A percentile compares a stretch with the other conserved stretches of the same genome.
phyloP scores from a whole-genome alignment of 805 yeast genomes.

The Saccharomycopsis sp. region DNA sequence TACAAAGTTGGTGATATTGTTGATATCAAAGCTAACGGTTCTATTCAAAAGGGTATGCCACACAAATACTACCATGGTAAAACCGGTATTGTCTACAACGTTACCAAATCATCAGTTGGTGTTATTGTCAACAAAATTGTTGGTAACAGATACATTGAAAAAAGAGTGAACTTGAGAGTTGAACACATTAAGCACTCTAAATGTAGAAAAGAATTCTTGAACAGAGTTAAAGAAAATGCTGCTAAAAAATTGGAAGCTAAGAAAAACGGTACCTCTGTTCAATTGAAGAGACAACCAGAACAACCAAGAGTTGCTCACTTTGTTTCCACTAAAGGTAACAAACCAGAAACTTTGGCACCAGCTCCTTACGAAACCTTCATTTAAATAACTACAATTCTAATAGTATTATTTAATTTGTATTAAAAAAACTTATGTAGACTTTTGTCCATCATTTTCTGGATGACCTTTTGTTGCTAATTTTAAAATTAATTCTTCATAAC shows the following conservation, averaged over 20 bases:
- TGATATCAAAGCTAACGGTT: slow-evolving; percentile 98
- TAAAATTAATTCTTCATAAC: slow-evolving; percentile 66
- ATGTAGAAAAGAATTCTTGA: slow-evolving; percentile 98
- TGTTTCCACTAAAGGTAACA: slow-evolving; percentile 73
- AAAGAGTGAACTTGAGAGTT: slow-evolving; percentile 96
- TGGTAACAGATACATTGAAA: slow-evolving; percentile 98
- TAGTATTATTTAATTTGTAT: too few species aligned
- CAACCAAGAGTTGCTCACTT: slow-evolving; percentile 92
- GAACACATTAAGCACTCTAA: slow-evolving; percentile 99
- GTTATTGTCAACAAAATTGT: slow-evolving; percentile 97
- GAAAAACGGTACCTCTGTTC: slow-evolving; percentile 83
- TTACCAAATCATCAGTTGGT: slow-evolving; percentile 98
- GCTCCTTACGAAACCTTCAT: slow-evolving; percentile 99
- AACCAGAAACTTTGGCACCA: slow-evolving; percentile 97
- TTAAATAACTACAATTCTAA: slow-evolving; percentile 37
- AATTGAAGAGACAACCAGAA: slow-evolving; percentile 97
- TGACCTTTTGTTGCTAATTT: slow-evolving; percentile 73
- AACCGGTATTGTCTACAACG: slow-evolving; percentile 98
- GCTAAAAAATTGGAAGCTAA: slow-evolving; percentile 90
- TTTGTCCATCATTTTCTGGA: slow-evolving; percentile 24
- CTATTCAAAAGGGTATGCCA: slow-evolving; percentile 99
- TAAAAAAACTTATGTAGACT: neutral
- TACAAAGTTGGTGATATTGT: slow-evolving; percentile 99
- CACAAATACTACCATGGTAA: slow-evolving; percentile 99
- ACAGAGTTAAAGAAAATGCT: slow-evolving; percentile 97